These are phyloP conservation scores for Laetiporus sulphureus DNA, from an alignment of 1,284 basidiomycete genomes.

Conservation along the genomic window DNA sequence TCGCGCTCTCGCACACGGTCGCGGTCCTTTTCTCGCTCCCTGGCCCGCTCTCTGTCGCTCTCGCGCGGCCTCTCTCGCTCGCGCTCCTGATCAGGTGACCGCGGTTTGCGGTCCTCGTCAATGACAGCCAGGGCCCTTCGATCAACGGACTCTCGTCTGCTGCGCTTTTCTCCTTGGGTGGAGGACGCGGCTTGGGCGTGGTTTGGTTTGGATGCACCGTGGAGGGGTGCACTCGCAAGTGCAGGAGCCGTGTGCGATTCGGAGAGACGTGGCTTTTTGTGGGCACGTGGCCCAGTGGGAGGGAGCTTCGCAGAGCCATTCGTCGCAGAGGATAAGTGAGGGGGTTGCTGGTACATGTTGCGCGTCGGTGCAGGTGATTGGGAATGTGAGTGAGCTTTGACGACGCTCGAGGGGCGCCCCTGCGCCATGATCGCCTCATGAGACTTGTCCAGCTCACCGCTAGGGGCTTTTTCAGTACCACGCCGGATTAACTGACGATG, in stretches of 20 bases:
- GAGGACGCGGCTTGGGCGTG: constrained; percentile 21
- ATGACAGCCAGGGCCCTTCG: constrained; percentile 62
- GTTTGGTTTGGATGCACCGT: constrained; percentile 19
- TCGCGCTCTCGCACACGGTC: constrained; percentile 22
- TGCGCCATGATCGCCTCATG: constrained; percentile 50
- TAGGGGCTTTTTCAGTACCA: too few species aligned
- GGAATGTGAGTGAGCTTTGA: constrained; percentile 32
- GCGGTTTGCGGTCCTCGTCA: constrained; percentile 29
- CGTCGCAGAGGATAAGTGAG: constrained; percentile 13
- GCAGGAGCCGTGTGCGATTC: constrained; percentile 41
- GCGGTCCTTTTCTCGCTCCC: constrained; percentile 26
- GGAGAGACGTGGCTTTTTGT: constrained; percentile 68
- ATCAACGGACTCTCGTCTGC: constrained; percentile 25
- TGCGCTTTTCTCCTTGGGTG: constrained; percentile 31
- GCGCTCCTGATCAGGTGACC: constrained; percentile 27
- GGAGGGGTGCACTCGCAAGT: constrained; percentile 20
- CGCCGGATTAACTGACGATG: too few species aligned
- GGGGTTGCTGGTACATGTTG: constrained; percentile 28
- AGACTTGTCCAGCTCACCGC: constrained; percentile 63
- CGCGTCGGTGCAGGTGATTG: constrained; percentile 31
- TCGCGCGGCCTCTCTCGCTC: constrained; percentile 22
- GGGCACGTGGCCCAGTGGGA: constrained; percentile 70
- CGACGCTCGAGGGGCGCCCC: constrained; percentile 31
- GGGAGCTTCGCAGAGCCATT: constrained; percentile 43
- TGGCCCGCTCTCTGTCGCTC: constrained; percentile 22